Evolutionary conservation across 257 asterid genomes (phyloP), one percentile per base, ranked within the genome.

Genomic region (Solanum rostratum): DNA sequence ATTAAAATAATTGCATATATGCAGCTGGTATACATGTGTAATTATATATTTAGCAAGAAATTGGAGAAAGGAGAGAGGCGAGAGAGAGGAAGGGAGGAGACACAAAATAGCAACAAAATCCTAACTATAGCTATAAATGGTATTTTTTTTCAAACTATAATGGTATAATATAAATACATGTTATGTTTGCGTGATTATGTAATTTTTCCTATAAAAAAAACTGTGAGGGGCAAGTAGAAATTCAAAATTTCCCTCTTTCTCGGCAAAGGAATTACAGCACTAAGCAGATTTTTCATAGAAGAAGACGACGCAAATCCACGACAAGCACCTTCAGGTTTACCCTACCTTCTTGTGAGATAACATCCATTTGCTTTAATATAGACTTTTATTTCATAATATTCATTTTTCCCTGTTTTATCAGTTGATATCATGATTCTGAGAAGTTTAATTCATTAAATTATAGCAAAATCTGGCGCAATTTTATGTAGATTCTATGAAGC

Each of bases 371-470:
- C 74, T 66, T 66, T 68, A 68, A 5, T 18, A 15, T 37, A 68
- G 15, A 37, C 78, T 68, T 68, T 4, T 68, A 19, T 68, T 10
- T 68, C 27, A 18, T 15, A 37, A 18, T 33, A 68, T 37, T 68
- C 50, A 10, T 68, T 37, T 39, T 81, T 16, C 16, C 73, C n/a
- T 5, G 73, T 29, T 24, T 91, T 15, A 90, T 88, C 11, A 85
- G 87, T 33, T 89, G 90, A 54, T 90, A 86, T 84, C 81, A 46
- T 68, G 90, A 88, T 27, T 49, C 62, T 76, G 83, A 86, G 80
- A 83, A 88, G 41, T 88, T 88, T 81, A 60, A 88, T 81, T 88
- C 84, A 85, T 90, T 84, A 85, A 85, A 80, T 65, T 90, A 54
- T 90, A 41, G 49, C 85, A 24, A 79, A 81, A 62, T 63, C 88